Conservation (phyloP, 176 grass and related monocot species). For the Paspalum vaginatum region DNA sequence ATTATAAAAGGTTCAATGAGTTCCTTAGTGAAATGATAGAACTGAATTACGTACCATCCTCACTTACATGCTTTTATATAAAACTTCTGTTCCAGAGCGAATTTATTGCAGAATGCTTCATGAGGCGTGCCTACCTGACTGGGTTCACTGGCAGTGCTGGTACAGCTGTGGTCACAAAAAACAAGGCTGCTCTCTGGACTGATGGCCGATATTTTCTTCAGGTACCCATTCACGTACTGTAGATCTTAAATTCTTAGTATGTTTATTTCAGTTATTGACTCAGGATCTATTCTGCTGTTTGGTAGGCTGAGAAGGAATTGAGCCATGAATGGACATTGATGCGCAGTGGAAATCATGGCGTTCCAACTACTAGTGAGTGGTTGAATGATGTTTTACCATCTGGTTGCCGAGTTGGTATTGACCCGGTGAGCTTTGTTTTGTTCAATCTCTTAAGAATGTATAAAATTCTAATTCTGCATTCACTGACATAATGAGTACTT, state of each 20-base stretch:
- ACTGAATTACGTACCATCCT: background rate
- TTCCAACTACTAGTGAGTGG: conserved; percentile 88
- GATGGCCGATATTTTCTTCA: conserved; percentile 98
- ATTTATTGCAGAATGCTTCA: conserved; percentile 92
- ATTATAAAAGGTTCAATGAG: background rate
- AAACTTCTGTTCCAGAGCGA: conserved; percentile 65
- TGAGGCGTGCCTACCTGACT: conserved; percentile 76
- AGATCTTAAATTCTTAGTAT: background rate
- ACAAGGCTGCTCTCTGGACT: conserved; percentile 91
- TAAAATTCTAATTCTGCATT: too few species aligned
- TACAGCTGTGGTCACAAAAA: conserved; percentile 92
- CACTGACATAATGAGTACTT: too few species aligned
- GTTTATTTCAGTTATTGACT: background rate
- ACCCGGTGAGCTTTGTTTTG: conserved; percentile 79
- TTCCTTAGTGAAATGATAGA: background rate
- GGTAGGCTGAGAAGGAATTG: conserved; percentile 86
- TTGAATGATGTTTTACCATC: conserved; percentile 85
- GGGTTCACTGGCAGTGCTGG: conserved; percentile 97
- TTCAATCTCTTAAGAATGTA: background rate
- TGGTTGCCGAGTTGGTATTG: conserved; percentile 86
- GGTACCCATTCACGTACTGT: conserved; percentile 38
- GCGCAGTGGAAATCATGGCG: conserved; percentile 83
- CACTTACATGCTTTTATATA: conserved; percentile 24
- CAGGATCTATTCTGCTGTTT: too few species aligned
- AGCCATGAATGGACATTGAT: conserved; percentile 76